These are phyloP conservation scores for Gymnopus androsaceus DNA, from an alignment of 1,284 basidiomycete species.

Conservation along the genomic window DNA sequence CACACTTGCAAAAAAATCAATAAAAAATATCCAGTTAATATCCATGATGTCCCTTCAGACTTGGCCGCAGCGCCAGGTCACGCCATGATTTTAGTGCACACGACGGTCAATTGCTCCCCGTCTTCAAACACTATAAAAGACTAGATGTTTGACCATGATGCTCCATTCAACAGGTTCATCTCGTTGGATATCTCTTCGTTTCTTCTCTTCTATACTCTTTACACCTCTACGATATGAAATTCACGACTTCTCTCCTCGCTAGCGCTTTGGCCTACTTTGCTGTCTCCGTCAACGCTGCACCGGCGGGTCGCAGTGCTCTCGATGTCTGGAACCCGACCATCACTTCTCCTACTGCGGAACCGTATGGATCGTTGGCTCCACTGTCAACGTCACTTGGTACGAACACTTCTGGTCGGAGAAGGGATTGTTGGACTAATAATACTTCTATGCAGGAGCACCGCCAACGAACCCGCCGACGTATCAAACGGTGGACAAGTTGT, in stretches of 20 bases:
- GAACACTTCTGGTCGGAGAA: not conserved
- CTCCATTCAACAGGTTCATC: not conserved
- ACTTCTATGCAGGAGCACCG: slow-evolving; percentile 10
- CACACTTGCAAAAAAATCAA: no score
- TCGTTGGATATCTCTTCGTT: not conserved
- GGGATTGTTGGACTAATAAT: not conserved
- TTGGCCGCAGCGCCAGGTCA: no score
- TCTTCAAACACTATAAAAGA: not conserved
- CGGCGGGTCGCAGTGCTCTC: no score
- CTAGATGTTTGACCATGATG: not conserved
- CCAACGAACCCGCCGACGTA: slow-evolving; percentile 2
- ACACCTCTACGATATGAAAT: slow-evolving; percentile 2
- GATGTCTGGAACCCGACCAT: slow-evolving; percentile 15
- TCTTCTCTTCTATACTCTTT: not conserved
- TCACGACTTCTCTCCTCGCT: slow-evolving; percentile 6
- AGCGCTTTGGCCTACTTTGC: slow-evolving; percentile 6
- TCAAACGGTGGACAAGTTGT: slow-evolving; percentile 8
- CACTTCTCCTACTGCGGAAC: slow-evolving; percentile 12
- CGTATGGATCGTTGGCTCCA: slow-evolving; percentile 8
- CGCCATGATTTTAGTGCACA: no score
- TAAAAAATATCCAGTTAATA: no score
- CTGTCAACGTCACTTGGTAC: slow-evolving; percentile 15
- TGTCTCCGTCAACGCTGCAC: slow-evolving; percentile 1
- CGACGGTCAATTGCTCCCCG: not conserved
- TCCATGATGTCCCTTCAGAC: no score